Conservation (phyloP, 805 yeast species). For the Saccharomycopsis olivae region DNA sequence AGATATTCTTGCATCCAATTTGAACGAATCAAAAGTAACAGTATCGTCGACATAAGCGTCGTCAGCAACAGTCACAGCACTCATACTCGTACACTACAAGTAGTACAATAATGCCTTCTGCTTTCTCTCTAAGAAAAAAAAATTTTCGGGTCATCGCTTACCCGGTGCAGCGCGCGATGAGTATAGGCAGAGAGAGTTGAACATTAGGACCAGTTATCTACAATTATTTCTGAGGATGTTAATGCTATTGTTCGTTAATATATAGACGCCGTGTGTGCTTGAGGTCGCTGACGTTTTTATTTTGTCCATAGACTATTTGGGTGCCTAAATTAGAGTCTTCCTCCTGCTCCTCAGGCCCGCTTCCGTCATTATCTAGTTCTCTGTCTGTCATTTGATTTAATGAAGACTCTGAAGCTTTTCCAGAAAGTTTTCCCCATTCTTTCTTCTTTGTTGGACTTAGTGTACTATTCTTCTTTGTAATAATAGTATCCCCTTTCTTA, state of each 20-base stretch:
- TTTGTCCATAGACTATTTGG: constrained; percentile 10
- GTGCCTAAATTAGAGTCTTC: constrained; percentile 5
- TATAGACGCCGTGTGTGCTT: neutral
- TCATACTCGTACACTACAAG: too few relatives aligned
- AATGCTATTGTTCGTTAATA: constrained; percentile 25
- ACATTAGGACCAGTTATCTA: too few relatives aligned
- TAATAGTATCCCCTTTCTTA: too few relatives aligned
- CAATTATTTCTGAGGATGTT: too few relatives aligned
- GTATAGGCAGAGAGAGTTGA: too few relatives aligned
- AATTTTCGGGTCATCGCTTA: too few relatives aligned
- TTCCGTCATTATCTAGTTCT: neutral
- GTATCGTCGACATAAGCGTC: constrained; percentile 64
- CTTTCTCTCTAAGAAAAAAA: too few relatives aligned
- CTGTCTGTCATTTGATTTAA: constrained; percentile 1
- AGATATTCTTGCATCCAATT: constrained; percentile 68
- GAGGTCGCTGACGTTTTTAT: neutral
- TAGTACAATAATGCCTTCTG: too few relatives aligned
- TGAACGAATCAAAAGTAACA: constrained; percentile 61
- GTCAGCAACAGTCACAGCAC: constrained; percentile 36
- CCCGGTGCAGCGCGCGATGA: too few relatives aligned
- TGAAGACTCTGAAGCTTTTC: constrained; percentile 17
- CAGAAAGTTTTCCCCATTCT: constrained; percentile 11
- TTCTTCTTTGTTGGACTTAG: neutral
- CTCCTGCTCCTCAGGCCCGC: neutral
- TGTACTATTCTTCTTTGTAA: neutral